A percentile compares a stretch with the other conserved stretches of the same genome.
Evolutionary conservation across 2,329 filamentous ascomycete genomes (phyloP).

Genomic region (Xylaria sp.): DNA sequence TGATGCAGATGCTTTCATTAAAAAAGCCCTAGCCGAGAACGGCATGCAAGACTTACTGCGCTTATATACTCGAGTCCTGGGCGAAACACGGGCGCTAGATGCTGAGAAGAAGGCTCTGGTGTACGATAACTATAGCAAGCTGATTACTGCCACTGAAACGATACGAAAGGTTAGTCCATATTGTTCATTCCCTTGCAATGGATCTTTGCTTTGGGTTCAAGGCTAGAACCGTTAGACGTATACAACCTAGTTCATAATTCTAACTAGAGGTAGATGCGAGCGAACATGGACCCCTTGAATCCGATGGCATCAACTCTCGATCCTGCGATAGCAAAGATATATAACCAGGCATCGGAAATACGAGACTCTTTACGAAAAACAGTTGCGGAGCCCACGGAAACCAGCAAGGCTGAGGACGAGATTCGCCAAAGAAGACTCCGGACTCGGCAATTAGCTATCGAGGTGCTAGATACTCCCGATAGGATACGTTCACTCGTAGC

Average conservation of each 20-base stretch:
- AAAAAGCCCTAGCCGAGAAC: slow-evolving; percentile 63
- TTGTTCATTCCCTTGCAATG: not conserved
- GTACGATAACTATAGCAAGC: slow-evolving; percentile 97
- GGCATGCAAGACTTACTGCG: slow-evolving; percentile 71
- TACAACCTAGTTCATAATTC: not conserved
- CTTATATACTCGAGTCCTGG: slow-evolving; percentile 72
- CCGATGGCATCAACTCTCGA: slow-evolving; percentile 75
- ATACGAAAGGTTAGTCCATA: slow-evolving; percentile 71
- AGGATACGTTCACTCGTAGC: slow-evolving; percentile 62
- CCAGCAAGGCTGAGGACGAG: slow-evolving; percentile 44
- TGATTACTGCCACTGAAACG: slow-evolving; percentile 95
- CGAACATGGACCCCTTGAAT: slow-evolving; percentile 79
- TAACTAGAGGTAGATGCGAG: slow-evolving; percentile 65
- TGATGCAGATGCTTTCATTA: slow-evolving; percentile 72
- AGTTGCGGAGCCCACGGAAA: slow-evolving; percentile 53
- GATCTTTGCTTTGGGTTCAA: not conserved
- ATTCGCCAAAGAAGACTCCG: slow-evolving; percentile 44
- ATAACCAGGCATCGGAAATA: slow-evolving; percentile 63
- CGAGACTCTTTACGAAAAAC: slow-evolving; percentile 56
- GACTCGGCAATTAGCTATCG: slow-evolving; percentile 63
- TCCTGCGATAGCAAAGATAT: slow-evolving; percentile 76
- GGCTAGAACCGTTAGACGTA: not conserved
- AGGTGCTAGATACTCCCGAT: slow-evolving; percentile 66
- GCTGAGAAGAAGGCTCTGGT: slow-evolving; percentile 96
- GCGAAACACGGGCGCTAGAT: slow-evolving; percentile 87